Conservation (phyloP, 2,329 filamentous ascomycete genomes). For the Trichophyton verrucosum region DNA sequence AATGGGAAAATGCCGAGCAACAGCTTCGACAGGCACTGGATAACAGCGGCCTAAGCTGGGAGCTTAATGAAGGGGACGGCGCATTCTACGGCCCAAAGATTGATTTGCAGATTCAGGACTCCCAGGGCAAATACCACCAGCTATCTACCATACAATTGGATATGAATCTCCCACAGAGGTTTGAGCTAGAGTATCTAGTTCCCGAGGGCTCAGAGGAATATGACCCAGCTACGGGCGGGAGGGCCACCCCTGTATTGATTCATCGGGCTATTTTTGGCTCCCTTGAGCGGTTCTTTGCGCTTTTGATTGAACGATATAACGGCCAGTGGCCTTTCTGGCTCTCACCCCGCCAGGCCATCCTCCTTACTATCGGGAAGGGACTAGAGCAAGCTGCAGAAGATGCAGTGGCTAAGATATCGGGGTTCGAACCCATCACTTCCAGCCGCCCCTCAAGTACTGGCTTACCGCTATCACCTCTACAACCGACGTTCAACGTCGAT, state of each 20-base stretch:
- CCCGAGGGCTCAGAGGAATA: constrained; percentile 32
- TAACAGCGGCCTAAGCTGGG: constrained; percentile 55
- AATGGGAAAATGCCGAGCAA: constrained; percentile 57
- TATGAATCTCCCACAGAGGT: constrained; percentile 76
- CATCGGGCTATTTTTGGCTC: constrained; percentile 77
- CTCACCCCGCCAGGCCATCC: constrained; percentile 62
- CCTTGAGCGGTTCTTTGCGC: constrained; percentile 70
- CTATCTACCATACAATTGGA: constrained; percentile 82
- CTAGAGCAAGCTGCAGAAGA: constrained; percentile 38
- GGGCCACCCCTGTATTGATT: constrained; percentile 63
- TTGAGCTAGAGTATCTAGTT: constrained; percentile 60
- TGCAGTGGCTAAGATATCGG: constrained; percentile 40
- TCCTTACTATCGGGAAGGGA: constrained; percentile 55
- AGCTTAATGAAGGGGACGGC: constrained; percentile 66
- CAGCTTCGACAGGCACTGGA: constrained; percentile 53
- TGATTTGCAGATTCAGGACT: constrained; percentile 69
- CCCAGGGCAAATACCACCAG: constrained; percentile 74
- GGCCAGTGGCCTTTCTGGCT: constrained; percentile 82
- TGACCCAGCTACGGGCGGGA: constrained; percentile 37
- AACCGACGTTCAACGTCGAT: constrained; percentile 57
- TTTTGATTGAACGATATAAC: constrained; percentile 71
- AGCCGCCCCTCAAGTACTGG: constrained; percentile 8
- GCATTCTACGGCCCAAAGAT: constrained; percentile 91
- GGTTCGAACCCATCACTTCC: constrained; percentile 16
- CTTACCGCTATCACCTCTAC: constrained; percentile 33